phyloP scores from a whole-genome alignment of 1,284 basidiomycete species.

The Kalmanozyma brasiliensis region DNA sequence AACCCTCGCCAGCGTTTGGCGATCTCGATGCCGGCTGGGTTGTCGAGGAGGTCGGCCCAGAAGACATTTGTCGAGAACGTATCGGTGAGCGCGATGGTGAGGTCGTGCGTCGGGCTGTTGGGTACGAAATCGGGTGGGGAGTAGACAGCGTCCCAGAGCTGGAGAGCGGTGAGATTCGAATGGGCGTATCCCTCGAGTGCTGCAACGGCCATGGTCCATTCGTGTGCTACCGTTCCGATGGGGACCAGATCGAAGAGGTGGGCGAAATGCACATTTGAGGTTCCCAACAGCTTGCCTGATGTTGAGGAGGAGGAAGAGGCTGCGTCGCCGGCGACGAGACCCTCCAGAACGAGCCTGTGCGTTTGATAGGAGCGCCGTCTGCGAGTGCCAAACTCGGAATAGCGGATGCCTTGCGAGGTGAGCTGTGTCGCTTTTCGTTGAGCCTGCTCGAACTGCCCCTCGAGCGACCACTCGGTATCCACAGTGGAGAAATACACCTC shows the following conservation, averaged over 20 bases:
- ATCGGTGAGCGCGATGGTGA: constrained; percentile 67
- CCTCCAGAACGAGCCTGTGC: constrained; percentile 82
- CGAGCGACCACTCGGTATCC: constrained; percentile 83
- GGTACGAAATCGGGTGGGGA: constrained; percentile 61
- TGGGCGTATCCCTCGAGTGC: constrained; percentile 58
- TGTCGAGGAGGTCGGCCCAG: constrained; percentile 59
- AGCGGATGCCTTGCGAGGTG: constrained; percentile 77
- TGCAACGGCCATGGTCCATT: constrained; percentile 67
- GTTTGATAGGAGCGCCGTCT: constrained; percentile 81
- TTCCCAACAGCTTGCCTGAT: constrained; percentile 75
- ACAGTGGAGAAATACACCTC: constrained; percentile 78
- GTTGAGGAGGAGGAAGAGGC: constrained; percentile 1
- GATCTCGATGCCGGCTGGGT: constrained; percentile 53
- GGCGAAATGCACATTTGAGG: constrained; percentile 63
- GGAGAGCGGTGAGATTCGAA: constrained; percentile 54
- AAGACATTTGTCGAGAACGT: constrained; percentile 65
- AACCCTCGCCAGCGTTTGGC: constrained; percentile 61
- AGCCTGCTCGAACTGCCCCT: constrained; percentile 80
- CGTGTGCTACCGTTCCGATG: constrained; percentile 66
- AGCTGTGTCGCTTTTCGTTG: constrained; percentile 77
- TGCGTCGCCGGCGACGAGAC: constrained; percentile 75
- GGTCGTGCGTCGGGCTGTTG: constrained; percentile 55
- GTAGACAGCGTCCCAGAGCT: constrained; percentile 65
- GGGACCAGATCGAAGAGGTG: constrained; percentile 54
- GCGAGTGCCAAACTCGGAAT: constrained; percentile 94